phyloP scores from a whole-genome alignment of 441 rosid species.

The Gossypium schwendimanii region DNA sequence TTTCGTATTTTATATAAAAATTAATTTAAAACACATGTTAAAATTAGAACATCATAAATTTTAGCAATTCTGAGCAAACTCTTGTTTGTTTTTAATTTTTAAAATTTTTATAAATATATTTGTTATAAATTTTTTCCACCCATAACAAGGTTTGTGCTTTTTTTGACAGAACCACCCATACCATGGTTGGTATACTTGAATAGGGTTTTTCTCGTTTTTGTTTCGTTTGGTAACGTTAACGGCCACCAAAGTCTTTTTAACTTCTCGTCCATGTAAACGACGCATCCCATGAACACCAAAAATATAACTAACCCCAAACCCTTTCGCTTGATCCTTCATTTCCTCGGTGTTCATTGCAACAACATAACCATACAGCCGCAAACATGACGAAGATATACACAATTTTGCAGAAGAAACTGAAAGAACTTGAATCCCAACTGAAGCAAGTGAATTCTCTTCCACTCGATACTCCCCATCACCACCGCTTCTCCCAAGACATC shows the following conservation, averaged over 20 bases:
- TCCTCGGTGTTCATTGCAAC: neutral
- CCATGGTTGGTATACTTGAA: too few relatives aligned
- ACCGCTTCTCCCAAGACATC: conserved; percentile 25
- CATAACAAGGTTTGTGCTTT: too few relatives aligned
- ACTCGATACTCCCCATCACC: conserved; percentile 10
- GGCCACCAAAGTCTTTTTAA: neutral
- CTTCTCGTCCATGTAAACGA: conserved; percentile 2
- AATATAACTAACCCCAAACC: too few relatives aligned
- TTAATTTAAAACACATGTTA: too few relatives aligned
- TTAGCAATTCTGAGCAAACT: too few relatives aligned
- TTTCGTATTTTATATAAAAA: too few relatives aligned
- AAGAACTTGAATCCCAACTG: conserved; percentile 38
- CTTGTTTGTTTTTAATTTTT: too few relatives aligned
- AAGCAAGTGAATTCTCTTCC: conserved; percentile 17
- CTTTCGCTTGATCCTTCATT: neutral
- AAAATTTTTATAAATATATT: too few relatives aligned
- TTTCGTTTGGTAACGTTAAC: neutral
- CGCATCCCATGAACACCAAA: neutral
- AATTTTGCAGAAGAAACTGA: conserved; percentile 10
- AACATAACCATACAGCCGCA: neutral
- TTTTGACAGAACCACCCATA: too few relatives aligned
- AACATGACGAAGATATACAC: neutral
- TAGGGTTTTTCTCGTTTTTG: neutral
- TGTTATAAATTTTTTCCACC: too few relatives aligned
- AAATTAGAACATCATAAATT: too few relatives aligned